Evolutionary conservation across 441 rosid species (phyloP).

Genomic region (Kokia cookei): DNA sequence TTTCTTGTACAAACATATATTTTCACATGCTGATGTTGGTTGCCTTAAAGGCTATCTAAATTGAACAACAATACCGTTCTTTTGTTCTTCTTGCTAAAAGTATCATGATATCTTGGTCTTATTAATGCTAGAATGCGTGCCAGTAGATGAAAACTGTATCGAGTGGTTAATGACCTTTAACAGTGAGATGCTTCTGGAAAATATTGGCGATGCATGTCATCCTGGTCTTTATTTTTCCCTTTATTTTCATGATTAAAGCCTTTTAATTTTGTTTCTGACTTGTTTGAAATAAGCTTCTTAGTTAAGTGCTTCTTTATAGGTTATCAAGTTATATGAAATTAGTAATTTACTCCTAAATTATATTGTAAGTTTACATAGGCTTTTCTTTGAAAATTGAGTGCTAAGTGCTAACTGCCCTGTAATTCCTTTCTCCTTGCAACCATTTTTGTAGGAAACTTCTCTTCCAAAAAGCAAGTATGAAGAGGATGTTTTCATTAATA

Average conservation of each 20-base stretch:
- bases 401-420: not conserved
- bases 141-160: not conserved
- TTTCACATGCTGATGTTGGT: not conserved
- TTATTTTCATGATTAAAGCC: not conserved
- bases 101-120: not conserved
- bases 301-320: not conserved
- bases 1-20: not conserved
- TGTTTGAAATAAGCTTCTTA: not conserved
- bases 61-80: not conserved
- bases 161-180: not conserved
- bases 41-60: not conserved
- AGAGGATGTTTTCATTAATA: constrained; percentile 45
- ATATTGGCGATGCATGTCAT: not conserved
- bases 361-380: not conserved
- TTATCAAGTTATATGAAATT: not conserved
- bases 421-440: not conserved
- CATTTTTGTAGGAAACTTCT: constrained; percentile 29
- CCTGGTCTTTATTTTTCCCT: not conserved
- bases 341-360: not conserved
- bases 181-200: not conserved
- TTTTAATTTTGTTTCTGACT: not conserved
- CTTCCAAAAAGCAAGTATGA: constrained; percentile 68
- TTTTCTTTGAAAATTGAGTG: not conserved
- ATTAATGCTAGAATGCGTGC: not conserved
- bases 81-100: not conserved